Conservation (phyloP, 2,329 filamentous ascomycete genomes). For the Dichotomopilus funicola region DNA sequence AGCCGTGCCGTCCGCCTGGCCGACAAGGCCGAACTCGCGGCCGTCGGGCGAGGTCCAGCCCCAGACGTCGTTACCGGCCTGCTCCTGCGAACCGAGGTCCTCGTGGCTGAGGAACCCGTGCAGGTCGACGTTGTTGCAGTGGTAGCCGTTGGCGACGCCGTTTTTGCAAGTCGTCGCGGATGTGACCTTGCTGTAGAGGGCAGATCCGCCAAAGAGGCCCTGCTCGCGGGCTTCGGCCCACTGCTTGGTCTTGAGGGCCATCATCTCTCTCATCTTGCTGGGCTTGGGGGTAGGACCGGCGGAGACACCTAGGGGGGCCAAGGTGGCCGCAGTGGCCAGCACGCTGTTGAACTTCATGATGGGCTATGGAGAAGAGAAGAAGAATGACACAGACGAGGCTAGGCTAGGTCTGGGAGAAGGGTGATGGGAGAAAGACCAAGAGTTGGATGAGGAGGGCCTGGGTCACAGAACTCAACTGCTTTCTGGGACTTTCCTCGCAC, state of each 20-base stretch:
- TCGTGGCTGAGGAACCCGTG: conserved; percentile 7
- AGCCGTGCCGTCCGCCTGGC: neutral
- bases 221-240: neutral
- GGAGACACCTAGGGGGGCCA: neutral
- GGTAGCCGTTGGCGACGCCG: conserved; percentile 1
- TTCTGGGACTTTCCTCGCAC: too few species aligned
- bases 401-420: neutral
- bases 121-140: conserved; percentile 5
- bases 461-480: too few species aligned
- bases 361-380: neutral
- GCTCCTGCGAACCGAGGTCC: neutral
- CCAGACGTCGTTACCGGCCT: conserved; percentile 17
- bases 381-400: neutral
- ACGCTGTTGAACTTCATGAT: neutral
- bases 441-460: too few species aligned
- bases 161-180: neutral
- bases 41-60: conserved; percentile 47
- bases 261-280: conserved; percentile 1
- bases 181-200: conserved; percentile 4
- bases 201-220: conserved; percentile 5
- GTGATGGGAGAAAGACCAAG: neutral
- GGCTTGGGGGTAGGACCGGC: neutral
- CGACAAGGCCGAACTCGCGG: conserved; percentile 19
- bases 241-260: conserved; percentile 1
- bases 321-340: neutral